Evolutionary conservation across 2,329 filamentous ascomycete genomes (phyloP).

Genomic region (Colletotrichum godetiae): DNA sequence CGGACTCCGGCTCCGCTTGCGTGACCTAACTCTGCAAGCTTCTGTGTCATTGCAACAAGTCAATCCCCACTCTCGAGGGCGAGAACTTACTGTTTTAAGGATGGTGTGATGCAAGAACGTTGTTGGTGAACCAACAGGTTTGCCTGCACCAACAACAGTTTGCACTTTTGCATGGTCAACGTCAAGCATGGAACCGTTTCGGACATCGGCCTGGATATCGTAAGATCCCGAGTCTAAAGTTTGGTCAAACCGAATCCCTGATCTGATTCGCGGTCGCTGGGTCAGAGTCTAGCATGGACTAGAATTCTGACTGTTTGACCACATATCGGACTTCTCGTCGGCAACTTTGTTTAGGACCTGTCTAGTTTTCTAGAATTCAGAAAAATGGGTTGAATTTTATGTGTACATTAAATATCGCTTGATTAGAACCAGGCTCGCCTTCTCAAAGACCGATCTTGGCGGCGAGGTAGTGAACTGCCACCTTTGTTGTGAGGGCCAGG

Average conservation of each 20-base stretch:
- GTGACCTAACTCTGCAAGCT: too few relatives aligned
- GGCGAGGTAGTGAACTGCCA: conserved; percentile 12
- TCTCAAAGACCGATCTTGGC: neutral
- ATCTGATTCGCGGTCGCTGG: neutral
- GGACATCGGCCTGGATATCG: neutral
- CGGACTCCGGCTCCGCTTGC: neutral
- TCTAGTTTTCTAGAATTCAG: too few relatives aligned
- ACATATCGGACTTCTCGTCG: neutral
- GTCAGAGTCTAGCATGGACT: neutral
- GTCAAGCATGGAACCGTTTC: too few relatives aligned
- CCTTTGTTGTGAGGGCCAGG: conserved; percentile 17
- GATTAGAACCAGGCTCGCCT: too few relatives aligned
- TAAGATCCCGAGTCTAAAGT: neutral
- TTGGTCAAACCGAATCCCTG: neutral
- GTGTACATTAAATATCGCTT: too few relatives aligned
- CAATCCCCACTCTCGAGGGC: neutral
- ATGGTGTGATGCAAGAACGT: neutral
- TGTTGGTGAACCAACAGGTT: neutral
- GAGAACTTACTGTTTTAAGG: neutral
- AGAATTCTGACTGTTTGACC: neutral
- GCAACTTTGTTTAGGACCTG: neutral
- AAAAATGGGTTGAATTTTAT: too few relatives aligned
- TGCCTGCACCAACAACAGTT: neutral
- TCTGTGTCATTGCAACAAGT: neutral
- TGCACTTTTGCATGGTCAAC: neutral